These are phyloP conservation scores for Magnaporthiopsis poae DNA, from an alignment of 2,329 filamentous ascomycete species.

Conservation along the genomic window DNA sequence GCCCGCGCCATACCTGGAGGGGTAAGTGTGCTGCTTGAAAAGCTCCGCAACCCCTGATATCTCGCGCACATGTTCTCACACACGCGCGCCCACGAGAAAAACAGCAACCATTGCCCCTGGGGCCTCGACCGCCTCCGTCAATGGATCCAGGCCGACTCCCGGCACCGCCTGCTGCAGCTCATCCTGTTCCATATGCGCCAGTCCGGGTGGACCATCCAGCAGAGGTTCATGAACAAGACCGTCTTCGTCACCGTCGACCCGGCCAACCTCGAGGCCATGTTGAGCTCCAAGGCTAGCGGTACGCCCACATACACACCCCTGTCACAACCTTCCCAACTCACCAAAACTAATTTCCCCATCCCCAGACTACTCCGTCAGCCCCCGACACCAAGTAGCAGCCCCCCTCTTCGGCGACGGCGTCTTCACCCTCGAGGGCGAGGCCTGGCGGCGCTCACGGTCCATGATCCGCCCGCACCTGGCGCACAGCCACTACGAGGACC, in stretches of 20 bases:
- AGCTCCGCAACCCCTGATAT: not conserved
- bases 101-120: not conserved
- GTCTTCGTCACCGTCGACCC: not conserved
- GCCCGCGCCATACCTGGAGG: not conserved
- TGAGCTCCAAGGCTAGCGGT: not conserved
- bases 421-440: conserved; percentile 24
- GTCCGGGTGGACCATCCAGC: not conserved
- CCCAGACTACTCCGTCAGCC: not conserved
- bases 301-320: no score
- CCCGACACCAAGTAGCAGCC: not conserved
- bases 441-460: conserved; percentile 25
- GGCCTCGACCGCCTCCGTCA: not conserved
- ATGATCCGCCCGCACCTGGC: conserved; percentile 25
- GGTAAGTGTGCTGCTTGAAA: not conserved
- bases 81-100: not conserved
- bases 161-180: not conserved
- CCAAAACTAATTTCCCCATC: no score
- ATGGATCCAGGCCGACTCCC: not conserved
- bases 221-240: not conserved
- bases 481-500: conserved; percentile 31
- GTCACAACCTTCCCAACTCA: no score
- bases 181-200: not conserved
- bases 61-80: not conserved
- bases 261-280: not conserved
- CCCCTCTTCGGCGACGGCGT: conserved; percentile 27